These are phyloP conservation scores for Adansonia madagascariensis DNA, from an alignment of 441 rosid species.

Conservation along the genomic window DNA sequence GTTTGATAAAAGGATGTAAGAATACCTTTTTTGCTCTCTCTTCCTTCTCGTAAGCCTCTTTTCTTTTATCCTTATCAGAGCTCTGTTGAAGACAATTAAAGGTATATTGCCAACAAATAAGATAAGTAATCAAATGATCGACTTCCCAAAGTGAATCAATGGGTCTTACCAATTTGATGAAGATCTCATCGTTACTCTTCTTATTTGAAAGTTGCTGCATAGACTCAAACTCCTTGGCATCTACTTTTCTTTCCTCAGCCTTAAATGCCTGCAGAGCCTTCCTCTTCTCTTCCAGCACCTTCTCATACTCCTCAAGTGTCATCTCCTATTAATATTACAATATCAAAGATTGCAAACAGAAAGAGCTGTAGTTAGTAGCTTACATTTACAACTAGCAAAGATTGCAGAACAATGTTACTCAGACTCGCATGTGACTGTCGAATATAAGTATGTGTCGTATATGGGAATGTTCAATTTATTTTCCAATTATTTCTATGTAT, in stretches of 20 bases:
- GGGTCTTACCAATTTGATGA: slow-evolving; percentile 64
- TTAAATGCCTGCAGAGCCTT: slow-evolving; percentile 69
- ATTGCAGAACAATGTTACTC: neutral
- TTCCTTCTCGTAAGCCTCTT: slow-evolving; percentile 67
- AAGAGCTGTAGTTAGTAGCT: neutral
- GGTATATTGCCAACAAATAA: slow-evolving; percentile 6
- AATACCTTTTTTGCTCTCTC: slow-evolving; percentile 69
- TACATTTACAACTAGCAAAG: neutral
- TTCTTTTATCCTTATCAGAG: slow-evolving; percentile 71
- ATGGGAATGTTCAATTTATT: no score
- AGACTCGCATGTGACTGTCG: neutral
- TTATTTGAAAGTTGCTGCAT: slow-evolving; percentile 75
- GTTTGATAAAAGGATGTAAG: neutral
- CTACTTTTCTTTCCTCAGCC: slow-evolving; percentile 79
- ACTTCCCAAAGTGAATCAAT: neutral
- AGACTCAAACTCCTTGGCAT: slow-evolving; percentile 58
- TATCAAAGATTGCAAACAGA: neutral
- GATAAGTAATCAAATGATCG: neutral
- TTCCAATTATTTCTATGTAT: no score
- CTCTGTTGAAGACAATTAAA: slow-evolving; percentile 39
- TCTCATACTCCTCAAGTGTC: slow-evolving; percentile 92
- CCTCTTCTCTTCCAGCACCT: slow-evolving; percentile 77
- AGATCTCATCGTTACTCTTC: slow-evolving; percentile 59
- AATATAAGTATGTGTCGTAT: no score
- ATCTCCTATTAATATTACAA: slow-evolving; percentile 55